These are phyloP conservation scores for Vitis amurensis DNA, from an alignment of 164 flowering plant genomes.

Conservation along the genomic window DNA sequence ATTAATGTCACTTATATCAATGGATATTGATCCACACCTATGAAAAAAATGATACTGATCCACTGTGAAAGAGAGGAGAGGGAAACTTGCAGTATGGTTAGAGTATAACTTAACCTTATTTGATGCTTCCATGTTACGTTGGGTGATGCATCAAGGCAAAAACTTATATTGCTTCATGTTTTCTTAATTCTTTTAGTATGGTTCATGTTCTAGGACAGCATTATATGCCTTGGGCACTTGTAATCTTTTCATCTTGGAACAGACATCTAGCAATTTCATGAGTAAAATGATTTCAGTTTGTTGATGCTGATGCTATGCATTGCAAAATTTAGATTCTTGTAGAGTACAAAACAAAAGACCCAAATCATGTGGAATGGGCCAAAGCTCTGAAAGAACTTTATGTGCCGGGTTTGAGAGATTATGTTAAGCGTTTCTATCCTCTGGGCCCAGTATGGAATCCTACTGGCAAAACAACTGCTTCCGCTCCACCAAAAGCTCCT, in stretches of 20 bases:
- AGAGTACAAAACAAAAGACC: conserved; percentile 79
- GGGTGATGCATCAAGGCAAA: no score
- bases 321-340: conserved; percentile 68
- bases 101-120: no score
- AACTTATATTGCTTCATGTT: background rate
- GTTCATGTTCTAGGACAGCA: background rate
- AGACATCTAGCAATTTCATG: background rate
- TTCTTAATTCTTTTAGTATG: background rate
- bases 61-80: background rate
- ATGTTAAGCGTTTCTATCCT: conserved; percentile 80
- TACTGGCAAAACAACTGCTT: conserved; percentile 42
- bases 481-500: conserved; percentile 64
- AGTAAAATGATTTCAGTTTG: background rate
- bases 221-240: no score
- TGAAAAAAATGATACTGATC: background rate
- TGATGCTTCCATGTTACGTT: no score
- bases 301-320: conserved; percentile 10
- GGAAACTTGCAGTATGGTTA: no score
- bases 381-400: conserved; percentile 94
- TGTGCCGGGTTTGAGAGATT: conserved; percentile 87
- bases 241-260: no score
- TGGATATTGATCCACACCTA: no score
- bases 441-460: conserved; percentile 91
- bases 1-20: no score
- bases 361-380: conserved; percentile 97